These are phyloP conservation scores for Colletotrichum eleusines DNA, from an alignment of 2,329 filamentous ascomycete species.

Conservation along the genomic window DNA sequence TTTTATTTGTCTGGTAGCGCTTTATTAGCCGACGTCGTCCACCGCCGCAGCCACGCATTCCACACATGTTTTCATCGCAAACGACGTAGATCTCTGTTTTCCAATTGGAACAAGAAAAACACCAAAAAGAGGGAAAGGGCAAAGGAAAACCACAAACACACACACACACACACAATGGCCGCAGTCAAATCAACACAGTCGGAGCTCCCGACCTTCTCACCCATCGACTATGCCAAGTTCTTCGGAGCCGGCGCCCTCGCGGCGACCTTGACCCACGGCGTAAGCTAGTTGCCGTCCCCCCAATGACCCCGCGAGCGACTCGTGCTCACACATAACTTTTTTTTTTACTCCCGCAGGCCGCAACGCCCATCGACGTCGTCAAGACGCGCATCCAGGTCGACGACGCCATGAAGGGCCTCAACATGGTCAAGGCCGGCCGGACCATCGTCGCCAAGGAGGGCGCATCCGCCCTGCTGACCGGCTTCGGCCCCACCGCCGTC, in stretches of 20 bases:
- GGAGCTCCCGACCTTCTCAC: constrained; percentile 56
- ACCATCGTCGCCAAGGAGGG: constrained; percentile 85
- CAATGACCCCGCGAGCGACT: not conserved
- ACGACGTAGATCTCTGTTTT: not conserved
- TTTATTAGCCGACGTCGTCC: constrained; percentile 11
- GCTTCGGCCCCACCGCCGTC: constrained; percentile 86
- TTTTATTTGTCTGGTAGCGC: not conserved
- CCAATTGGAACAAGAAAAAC: not conserved
- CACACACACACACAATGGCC: constrained; percentile 27
- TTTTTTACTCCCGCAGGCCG: constrained; percentile 59
- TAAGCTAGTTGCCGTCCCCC: constrained; percentile 47
- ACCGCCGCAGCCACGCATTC: constrained; percentile 10
- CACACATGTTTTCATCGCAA: not conserved
- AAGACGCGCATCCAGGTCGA: constrained; percentile 95
- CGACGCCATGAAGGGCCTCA: constrained; percentile 84
- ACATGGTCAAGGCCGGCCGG: constrained; percentile 82
- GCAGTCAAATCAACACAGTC: constrained; percentile 37
- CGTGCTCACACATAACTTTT: not conserved
- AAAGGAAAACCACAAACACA: not conserved
- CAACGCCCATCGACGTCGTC: constrained; percentile 75
- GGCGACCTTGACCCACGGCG: constrained; percentile 64
- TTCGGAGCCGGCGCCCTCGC: constrained; percentile 65
- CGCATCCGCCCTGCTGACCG: constrained; percentile 82
- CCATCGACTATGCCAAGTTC: constrained; percentile 64
- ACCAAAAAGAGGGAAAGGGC: not conserved